phyloP scores from a whole-genome alignment of 2,329 filamentous ascomycete species.

The Fusarium proliferatum region DNA sequence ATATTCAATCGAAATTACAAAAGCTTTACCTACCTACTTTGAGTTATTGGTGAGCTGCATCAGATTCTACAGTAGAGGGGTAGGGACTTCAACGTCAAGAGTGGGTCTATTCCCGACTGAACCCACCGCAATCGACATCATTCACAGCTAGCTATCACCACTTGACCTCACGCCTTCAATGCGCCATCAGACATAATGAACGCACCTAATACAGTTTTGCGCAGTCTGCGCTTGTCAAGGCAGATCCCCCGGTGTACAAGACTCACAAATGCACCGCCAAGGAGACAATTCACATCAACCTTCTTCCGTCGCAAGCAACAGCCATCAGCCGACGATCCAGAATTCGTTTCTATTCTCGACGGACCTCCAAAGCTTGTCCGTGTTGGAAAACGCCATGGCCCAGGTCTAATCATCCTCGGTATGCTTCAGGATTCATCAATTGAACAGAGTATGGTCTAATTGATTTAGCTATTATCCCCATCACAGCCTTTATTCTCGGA shows the following conservation, averaged over 20 bases:
- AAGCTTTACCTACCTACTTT: background rate
- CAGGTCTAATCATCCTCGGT: slow-evolving; percentile 83
- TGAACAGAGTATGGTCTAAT: background rate
- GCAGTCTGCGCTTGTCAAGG: slow-evolving; percentile 39
- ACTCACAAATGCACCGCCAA: slow-evolving; percentile 14
- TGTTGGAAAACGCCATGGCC: slow-evolving; percentile 77
- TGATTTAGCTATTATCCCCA: slow-evolving; percentile 78
- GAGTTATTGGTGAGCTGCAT: background rate
- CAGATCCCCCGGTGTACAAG: slow-evolving; percentile 22
- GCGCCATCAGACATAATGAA: slow-evolving; percentile 43
- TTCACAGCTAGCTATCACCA: slow-evolving; percentile 8
- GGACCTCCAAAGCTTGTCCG: slow-evolving; percentile 85
- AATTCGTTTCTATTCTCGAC: slow-evolving; percentile 88
- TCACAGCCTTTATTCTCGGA: slow-evolving; percentile 90
- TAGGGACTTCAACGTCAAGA: background rate
- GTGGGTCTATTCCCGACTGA: slow-evolving; percentile 20
- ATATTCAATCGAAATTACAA: background rate
- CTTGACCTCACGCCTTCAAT: slow-evolving; percentile 9
- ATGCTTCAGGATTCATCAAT: slow-evolving; percentile 13
- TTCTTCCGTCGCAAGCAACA: slow-evolving; percentile 49
- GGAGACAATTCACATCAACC: slow-evolving; percentile 34
- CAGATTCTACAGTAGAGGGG: background rate
- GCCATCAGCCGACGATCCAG: slow-evolving; percentile 75
- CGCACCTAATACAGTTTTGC: slow-evolving; percentile 41
- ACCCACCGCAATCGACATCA: slow-evolving; percentile 32